Conservation (phyloP, 2,329 filamentous ascomycete species). For the Claviceps quebecensis region DNA sequence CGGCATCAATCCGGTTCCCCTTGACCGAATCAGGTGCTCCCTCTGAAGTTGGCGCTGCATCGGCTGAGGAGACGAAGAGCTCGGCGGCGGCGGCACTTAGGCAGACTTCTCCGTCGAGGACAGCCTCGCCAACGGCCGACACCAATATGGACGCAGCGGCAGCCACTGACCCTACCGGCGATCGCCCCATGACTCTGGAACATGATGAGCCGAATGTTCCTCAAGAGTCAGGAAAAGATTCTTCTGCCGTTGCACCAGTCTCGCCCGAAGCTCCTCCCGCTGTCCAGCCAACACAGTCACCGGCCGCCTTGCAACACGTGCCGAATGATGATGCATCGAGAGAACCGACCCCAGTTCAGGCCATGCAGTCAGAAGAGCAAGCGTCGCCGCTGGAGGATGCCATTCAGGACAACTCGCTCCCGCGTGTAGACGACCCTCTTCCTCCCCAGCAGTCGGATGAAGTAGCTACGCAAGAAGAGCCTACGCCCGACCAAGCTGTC, state of each 20-base stretch:
- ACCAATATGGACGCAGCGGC: not conserved
- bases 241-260: not conserved
- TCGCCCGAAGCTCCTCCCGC: not conserved
- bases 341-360: not conserved
- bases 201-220: not conserved
- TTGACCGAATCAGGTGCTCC: conserved; percentile 16
- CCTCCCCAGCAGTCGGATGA: not conserved
- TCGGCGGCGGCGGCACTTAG: not conserved
- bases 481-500: not conserved
- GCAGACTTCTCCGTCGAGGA: conserved; percentile 5
- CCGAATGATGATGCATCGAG: not conserved
- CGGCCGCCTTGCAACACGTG: not conserved
- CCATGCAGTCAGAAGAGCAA: not conserved
- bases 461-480: not conserved
- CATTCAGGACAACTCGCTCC: not conserved
- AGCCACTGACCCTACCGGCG: not conserved
- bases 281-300: not conserved
- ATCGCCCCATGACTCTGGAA: not conserved
- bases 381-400: not conserved
- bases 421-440: not conserved
- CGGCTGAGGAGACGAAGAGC: conserved; percentile 11
- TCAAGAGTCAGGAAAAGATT: not conserved
- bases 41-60: conserved; percentile 14
- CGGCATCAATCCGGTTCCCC: conserved; percentile 19
- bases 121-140: conserved; percentile 10